Conservation (phyloP, 225 moss, liverwort and hornwort genomes). For the Anthoceros angustus region DNA sequence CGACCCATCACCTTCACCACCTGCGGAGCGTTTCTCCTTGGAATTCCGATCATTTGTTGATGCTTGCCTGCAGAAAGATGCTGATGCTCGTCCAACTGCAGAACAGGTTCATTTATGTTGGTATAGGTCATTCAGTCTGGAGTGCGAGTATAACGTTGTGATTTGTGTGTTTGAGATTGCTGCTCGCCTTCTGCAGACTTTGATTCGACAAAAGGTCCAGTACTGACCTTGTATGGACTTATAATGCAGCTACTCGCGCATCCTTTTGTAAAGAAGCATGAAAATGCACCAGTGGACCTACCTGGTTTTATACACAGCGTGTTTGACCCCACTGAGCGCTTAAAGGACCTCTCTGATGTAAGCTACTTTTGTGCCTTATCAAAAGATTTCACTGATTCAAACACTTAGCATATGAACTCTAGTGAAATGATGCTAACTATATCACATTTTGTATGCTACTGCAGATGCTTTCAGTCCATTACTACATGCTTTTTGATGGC, state of each 20-base stretch:
- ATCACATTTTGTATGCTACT: too few species aligned
- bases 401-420: too few species aligned
- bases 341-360: slow-evolving; percentile 95
- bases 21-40: slow-evolving; percentile 75
- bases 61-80: slow-evolving; percentile 73
- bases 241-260: slow-evolving; percentile 62
- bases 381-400: too few species aligned
- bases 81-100: slow-evolving; percentile 72
- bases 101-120: slow-evolving; percentile 47
- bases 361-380: too few species aligned
- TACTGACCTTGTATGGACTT: too few species aligned
- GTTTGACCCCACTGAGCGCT: slow-evolving; percentile 92
- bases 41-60: slow-evolving; percentile 97
- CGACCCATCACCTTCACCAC: slow-evolving; percentile 89
- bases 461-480: slow-evolving; percentile 98
- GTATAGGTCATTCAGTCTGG: background rate
- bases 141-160: too few species aligned
- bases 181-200: too few species aligned
- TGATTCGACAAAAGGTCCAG: too few species aligned
- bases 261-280: slow-evolving; percentile 75
- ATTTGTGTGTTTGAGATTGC: too few species aligned
- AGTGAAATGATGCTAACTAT: too few species aligned
- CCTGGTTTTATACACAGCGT: slow-evolving; percentile 95
- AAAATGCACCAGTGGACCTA: slow-evolving; percentile 70
- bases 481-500: slow-evolving; percentile 92